phyloP scores from a whole-genome alignment of 768 basidiomycete genomes.

The Kondoa subrosea region DNA sequence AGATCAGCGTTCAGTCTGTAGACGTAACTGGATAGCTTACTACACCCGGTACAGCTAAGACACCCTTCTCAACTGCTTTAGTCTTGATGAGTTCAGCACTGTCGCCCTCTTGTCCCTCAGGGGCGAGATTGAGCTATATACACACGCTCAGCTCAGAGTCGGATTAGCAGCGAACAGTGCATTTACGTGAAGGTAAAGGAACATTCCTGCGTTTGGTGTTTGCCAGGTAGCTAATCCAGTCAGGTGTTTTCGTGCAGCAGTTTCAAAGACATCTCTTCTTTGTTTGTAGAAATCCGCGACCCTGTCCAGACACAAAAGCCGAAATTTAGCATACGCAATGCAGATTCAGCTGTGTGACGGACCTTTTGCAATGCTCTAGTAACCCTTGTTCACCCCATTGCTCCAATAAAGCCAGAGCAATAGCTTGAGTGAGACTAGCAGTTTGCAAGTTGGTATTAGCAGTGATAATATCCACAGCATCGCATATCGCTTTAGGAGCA shows the following conservation, averaged over 20 bases:
- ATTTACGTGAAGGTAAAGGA: slow-evolving; percentile 46
- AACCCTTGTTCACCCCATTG: slow-evolving; percentile 67
- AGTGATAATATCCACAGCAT: slow-evolving; percentile 55
- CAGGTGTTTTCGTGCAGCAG: slow-evolving; percentile 58
- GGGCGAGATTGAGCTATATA: slow-evolving; percentile 23
- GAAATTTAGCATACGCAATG: background rate
- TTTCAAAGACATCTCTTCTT: slow-evolving; percentile 63
- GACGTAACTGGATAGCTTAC: slow-evolving; percentile 45
- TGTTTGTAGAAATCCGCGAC: slow-evolving; percentile 44
- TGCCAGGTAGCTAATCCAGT: slow-evolving; percentile 46
- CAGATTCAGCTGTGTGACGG: background rate
- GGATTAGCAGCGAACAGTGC: background rate
- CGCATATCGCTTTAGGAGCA: slow-evolving; percentile 51
- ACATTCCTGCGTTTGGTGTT: slow-evolving; percentile 65
- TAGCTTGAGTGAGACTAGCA: slow-evolving; percentile 35
- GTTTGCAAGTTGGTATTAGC: slow-evolving; percentile 36
- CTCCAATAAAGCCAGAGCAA: slow-evolving; percentile 44
- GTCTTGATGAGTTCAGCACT: slow-evolving; percentile 55
- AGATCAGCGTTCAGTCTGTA: background rate
- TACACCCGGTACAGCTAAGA: slow-evolving; percentile 69
- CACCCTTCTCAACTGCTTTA: slow-evolving; percentile 59
- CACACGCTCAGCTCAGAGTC: background rate
- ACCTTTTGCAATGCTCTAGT: slow-evolving; percentile 44
- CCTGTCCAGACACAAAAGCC: background rate
- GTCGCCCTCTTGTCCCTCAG: slow-evolving; percentile 40